Conservation (phyloP, 345 rosid species). For the Arabidopsis thaliana region TAIR10.1 NC_003076.8:22764001-22764500, state of each 20-base stretch:
- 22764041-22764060: conserved; percentile 19
- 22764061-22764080: neutral
- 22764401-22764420: conserved; percentile 31
- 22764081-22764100: neutral
- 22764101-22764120: conserved; percentile 13
- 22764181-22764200: neutral
- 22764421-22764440: conserved; percentile 34
- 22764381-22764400: conserved; percentile 11
- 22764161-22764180: conserved; percentile 25
- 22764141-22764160: conserved; percentile 19
- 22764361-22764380: neutral
- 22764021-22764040: neutral
- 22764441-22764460: conserved; percentile 47
- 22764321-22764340: neutral
- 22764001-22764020: conserved; percentile 1
- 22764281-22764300: conserved; percentile 13
- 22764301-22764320: conserved; percentile 9
- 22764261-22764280: conserved; percentile 36
- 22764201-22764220: conserved; percentile 6
- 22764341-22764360: conserved; percentile 13
- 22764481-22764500: conserved; percentile 36
- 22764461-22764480: conserved; percentile 34
- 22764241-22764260: conserved; percentile 27
- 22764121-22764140: neutral
- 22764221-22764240: conserved; percentile 16